Percentiles rank a stretch among this genome's conserved stretches.
Conservation (phyloP, 768 basidiomycete genomes). For the Xerocomus brunneocitrinus region DNA sequence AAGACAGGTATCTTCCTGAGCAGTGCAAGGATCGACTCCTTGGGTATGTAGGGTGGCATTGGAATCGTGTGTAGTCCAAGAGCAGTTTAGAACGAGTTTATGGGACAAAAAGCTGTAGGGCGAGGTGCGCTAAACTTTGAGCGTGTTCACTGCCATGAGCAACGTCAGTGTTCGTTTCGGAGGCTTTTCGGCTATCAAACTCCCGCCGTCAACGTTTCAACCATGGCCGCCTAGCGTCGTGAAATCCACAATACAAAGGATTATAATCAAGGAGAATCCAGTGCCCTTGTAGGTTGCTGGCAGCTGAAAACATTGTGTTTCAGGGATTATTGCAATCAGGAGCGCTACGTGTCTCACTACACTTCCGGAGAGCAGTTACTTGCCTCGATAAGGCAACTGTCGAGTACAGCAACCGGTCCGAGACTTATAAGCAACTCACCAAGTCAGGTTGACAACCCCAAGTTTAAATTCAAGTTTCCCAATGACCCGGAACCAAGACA, state of each 20-base stretch:
- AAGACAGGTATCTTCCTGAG: conserved; percentile 15
- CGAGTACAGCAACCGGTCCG: too few relatives aligned
- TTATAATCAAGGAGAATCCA: not conserved
- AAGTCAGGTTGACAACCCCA: too few relatives aligned
- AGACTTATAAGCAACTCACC: too few relatives aligned
- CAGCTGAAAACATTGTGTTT: not conserved
- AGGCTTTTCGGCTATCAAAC: not conserved
- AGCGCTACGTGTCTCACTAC: not conserved
- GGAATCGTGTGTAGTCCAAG: not conserved
- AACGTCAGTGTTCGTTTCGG: not conserved
- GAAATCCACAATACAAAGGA: not conserved
- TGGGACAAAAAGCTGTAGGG: not conserved
- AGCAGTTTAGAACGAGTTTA: not conserved
- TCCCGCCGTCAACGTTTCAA: not conserved
- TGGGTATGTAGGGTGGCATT: conserved; percentile 11
- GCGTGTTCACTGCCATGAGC: not conserved
- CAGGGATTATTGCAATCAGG: not conserved
- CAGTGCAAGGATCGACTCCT: not conserved
- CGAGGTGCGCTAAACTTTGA: not conserved
- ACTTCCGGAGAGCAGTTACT: not conserved
- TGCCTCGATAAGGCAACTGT: too few relatives aligned
- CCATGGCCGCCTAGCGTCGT: too few relatives aligned
- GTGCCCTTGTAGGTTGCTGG: not conserved
- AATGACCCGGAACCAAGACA: too few relatives aligned
- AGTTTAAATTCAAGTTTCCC: too few relatives aligned